Percentiles rank a stretch among this genome's conserved stretches.
These are phyloP conservation scores for Hippophae tibetana DNA, from an alignment of 306 rosid species.

Conservation along the genomic window DNA sequence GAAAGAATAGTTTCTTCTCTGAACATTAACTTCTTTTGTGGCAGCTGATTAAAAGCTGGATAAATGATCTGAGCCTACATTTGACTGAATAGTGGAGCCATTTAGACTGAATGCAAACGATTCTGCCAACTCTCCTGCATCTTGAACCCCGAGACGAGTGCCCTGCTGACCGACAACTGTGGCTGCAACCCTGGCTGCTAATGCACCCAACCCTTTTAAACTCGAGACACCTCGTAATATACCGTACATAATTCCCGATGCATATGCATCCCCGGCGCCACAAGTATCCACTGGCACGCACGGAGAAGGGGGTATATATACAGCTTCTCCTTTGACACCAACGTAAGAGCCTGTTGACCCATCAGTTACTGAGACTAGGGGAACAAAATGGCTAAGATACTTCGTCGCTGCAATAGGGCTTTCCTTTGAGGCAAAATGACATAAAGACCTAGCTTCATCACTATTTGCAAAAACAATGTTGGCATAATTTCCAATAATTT, in stretches of 20 bases:
- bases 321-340: slow-evolving; percentile 79
- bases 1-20: slow-evolving; percentile 2
- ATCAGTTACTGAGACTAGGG: slow-evolving; percentile 75
- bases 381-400: slow-evolving; percentile 85
- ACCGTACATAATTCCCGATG: slow-evolving; percentile 73
- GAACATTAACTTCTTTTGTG: slow-evolving; percentile 6
- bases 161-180: slow-evolving; percentile 94
- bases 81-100: slow-evolving; percentile 34
- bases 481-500: slow-evolving; percentile 57
- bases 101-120: slow-evolving; percentile 35
- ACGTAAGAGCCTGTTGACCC: slow-evolving; percentile 77
- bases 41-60: slow-evolving; percentile 43
- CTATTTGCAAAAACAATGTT: slow-evolving; percentile 77
- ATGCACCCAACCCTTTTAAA: slow-evolving; percentile 62
- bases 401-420: slow-evolving; percentile 53
- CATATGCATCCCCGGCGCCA: slow-evolving; percentile 98
- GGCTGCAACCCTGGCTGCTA: slow-evolving; percentile 80
- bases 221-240: slow-evolving; percentile 58
- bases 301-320: slow-evolving; percentile 78
- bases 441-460: slow-evolving; percentile 75
- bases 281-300: slow-evolving; percentile 87
- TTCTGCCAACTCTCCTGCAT: slow-evolving; percentile 66
- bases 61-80: slow-evolving; percentile 66
- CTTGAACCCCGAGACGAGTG: slow-evolving; percentile 69
- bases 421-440: slow-evolving; percentile 54